Evolutionary conservation across 345 rosid species (phyloP), one percentile per base, ranked within the genome.

Genomic region (Gynandropsis gynandra): DNA sequence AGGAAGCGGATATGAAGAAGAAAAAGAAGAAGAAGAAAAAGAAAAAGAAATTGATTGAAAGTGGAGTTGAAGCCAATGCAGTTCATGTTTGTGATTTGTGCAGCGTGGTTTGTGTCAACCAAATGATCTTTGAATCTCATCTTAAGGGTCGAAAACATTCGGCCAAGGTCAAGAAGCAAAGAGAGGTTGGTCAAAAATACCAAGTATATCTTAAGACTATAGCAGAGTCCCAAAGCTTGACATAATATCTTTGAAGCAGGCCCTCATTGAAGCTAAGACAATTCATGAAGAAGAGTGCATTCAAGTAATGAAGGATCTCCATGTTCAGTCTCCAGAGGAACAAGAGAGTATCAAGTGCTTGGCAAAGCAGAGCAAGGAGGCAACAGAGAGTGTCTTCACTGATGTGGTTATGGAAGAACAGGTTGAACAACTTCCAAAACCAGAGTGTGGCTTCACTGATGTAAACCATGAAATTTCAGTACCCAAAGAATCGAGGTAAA

Each of bases 181-280:
- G 10, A 15, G 47, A 40, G 27, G 59, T 54, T 56, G 66, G 61
- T 55, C 75, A 70, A 71, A 82, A 79, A 61, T 38, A 54, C 44
- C 70, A 80, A 54, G 81, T 77, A 74, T 76, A 52, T 80, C 79
- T 0, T 80, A 78, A 42, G 75, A 79, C 65, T 88, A 80, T 70
- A 74, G 77, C 63, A 85, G 74, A 66, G 73, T 81, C 54, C 61
- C 79, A 76, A 80, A 69, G 58, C 78, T 83, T 27, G 86, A 82
- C 48, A 55, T 73, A 53, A 70, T 62, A 56, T 58, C 73, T 52
- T 58, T 75, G 71, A 89, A 77, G 69, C 77, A 77, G 64, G 62
- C 54, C 37, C 63, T 61, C 54, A 60, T 66, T 69, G 80, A 74
- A 73, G 66, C 74, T 57, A 68, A 60, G 66, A 72, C 77, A 53